Evolutionary conservation across 805 yeast genomes (phyloP), one percentile per base, ranked within the genome.

Genomic region (Saturnispora kantuleensis): DNA sequence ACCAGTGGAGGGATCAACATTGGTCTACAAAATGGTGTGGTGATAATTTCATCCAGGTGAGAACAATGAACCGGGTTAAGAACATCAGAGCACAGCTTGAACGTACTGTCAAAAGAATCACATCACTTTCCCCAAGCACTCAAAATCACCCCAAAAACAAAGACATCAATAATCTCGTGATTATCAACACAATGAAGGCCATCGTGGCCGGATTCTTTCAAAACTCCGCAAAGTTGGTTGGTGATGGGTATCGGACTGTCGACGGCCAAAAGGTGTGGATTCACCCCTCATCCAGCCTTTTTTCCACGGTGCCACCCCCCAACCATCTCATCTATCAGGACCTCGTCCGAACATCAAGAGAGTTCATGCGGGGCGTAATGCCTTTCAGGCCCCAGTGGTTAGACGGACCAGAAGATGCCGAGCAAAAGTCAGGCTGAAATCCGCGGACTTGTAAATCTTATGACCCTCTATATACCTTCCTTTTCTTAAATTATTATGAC

Each of bases 261-360:
- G 77, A 77, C 52, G 79, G 79, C 49, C 81, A 84, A 49, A 73
- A 77, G n/a, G 90, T 87, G 1, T 72, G 67, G 55, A 70, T 90
- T 30, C 98, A 90, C 55, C 98, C 98, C 0, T 81, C 95, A 0
- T 84, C 95, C 0, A 76, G 80, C 0, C 57, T 90, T 29, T 77
- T 74, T 54, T 66, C 69, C 10, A 64, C 66, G 10, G 79, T 77
- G 47, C 94, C 93, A 16, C 89, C 88, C 0, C 81, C 89, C 3
- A 81, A 76, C 50, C 67, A 76, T 44, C 68, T 93, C 5, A 66
- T 90, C 12, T 93, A 86, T 59, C 87, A 88, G 55, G 94, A 90
- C 49, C 66, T 90, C 54, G 82, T 90, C 41, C 62, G 84, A 39
- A 90, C 98, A 0, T 75, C 87, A 21, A 85, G 81, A 58, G 97